Base-by-base conservation (phyloP, 2,329 filamentous ascomycete species). In the Thielaviopsis ethacetica region DNA sequence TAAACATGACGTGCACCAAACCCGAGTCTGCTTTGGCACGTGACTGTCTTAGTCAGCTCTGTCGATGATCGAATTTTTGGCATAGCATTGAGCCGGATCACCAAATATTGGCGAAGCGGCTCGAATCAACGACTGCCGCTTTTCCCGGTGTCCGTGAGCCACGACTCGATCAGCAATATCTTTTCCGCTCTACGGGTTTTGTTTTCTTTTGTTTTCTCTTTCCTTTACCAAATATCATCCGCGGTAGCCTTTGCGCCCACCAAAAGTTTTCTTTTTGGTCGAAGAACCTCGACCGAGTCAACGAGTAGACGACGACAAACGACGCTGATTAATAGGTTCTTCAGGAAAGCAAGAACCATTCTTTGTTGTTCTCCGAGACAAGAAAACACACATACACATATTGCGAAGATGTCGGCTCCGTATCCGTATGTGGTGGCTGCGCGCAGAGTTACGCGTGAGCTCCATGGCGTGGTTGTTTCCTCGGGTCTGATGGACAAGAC, bases 401-500 rank as follows among this genome's bases (percentile, higher is more conserved):
- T 6, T 24, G 13, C 24, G 51, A 51, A 44, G 22, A 75, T 76
- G 73, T 71, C 73, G n/a, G 67, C 64, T 15, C 65, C 66, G 47
- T 63, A 64, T 38, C 65, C 66, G 47, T 63, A 64, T 38, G 63
- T 66, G 6, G 62, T 64, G 15, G 72, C 72, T 38, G 71, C 73
- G 59, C 71, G 71, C 58, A 71, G 69, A 58, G 73, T 74, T 55
- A 75, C 73, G 56, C 75, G 76, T 61, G 75, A 81, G 66, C 68
- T 82, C 60, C 76, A 77, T 62, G 86, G 85, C 62, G 81, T 91
- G 49, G 88, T 91, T 24, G 80, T 91, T 55, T 88, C 86, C 50
- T 82, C 86, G 6, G 88, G 87, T 21, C 77, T 84, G 61, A 90
- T 90, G 84, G 72, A 82, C 61, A 87, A 84, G 71, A 90, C 86